Percentiles rank a stretch among this genome's conserved stretches.
phyloP scores from a whole-genome alignment of 1,284 basidiomycete species.

The Fomitopsis pinicola region DNA sequence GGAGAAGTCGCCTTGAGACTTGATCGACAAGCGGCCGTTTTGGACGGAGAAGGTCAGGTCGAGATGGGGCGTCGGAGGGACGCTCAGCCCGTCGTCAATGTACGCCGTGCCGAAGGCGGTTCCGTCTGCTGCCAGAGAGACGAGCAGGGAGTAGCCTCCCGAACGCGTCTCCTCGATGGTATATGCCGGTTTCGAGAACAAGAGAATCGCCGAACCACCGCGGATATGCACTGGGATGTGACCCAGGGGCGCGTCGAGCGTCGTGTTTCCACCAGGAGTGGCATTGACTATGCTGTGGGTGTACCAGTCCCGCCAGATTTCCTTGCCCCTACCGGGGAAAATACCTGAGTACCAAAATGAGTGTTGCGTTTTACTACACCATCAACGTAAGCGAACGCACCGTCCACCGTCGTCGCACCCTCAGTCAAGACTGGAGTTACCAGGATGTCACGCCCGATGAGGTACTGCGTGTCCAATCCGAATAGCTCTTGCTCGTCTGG shows the following conservation, averaged over 20 bases:
- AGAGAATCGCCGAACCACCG: constrained; percentile 52
- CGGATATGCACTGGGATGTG: constrained; percentile 71
- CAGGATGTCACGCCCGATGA: constrained; percentile 65
- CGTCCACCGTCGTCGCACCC: constrained; percentile 49
- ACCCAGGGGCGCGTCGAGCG: constrained; percentile 54
- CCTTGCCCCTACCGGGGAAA: constrained; percentile 57
- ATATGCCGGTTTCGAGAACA: constrained; percentile 52
- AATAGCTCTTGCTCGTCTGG: constrained; percentile 65
- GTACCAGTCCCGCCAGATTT: constrained; percentile 75
- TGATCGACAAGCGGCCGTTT: constrained; percentile 30
- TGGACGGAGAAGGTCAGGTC: constrained; percentile 38
- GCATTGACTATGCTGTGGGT: constrained; percentile 52
- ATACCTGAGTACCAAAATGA: constrained; percentile 34
- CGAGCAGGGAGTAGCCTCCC: constrained; percentile 50
- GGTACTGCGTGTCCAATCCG: constrained; percentile 62
- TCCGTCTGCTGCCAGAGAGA: constrained; percentile 44
- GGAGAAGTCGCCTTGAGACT: constrained; percentile 30
- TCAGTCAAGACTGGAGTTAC: constrained; percentile 71
- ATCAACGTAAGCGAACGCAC: constrained; percentile 24
- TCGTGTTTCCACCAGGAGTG: constrained; percentile 35
- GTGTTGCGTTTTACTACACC: too few species aligned
- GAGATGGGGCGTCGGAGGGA: constrained; percentile 46
- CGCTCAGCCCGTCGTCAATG: constrained; percentile 61
- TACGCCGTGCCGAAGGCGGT: constrained; percentile 53
- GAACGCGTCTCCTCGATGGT: constrained; percentile 53